These are phyloP conservation scores for Herpetomonas samuelpessoai DNA, from an alignment of 208 protist species.

Conservation along the genomic window DNA sequence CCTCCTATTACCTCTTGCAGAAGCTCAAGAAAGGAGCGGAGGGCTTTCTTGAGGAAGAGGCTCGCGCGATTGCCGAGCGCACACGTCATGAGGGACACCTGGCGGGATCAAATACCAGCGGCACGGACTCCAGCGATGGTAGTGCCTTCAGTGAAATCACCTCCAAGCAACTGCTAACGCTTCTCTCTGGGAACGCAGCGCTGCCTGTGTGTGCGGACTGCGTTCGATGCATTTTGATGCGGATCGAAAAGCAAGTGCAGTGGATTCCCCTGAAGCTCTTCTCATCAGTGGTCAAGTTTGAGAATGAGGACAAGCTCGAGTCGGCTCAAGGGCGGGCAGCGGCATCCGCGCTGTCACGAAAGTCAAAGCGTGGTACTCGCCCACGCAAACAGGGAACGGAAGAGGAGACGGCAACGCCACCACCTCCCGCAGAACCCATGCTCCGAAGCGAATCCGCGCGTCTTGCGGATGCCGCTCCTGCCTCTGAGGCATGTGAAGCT, in stretches of 20 bases:
- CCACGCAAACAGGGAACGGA: not conserved
- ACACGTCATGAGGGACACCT: too few species aligned
- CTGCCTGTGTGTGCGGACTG: slow-evolving; percentile 72
- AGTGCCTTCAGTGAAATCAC: not conserved
- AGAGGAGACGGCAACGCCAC: not conserved
- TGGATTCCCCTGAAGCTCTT: slow-evolving; percentile 73
- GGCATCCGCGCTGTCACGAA: too few species aligned
- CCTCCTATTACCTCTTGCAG: slow-evolving; percentile 2
- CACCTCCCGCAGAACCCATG: too few species aligned
- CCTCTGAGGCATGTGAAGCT: too few species aligned
- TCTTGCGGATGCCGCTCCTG: too few species aligned
- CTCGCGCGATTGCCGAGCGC: too few species aligned
- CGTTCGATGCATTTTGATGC: slow-evolving; percentile 38
- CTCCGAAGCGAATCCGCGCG: too few species aligned
- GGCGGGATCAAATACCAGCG: too few species aligned
- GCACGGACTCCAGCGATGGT: not conserved
- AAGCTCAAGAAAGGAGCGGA: slow-evolving; percentile 3
- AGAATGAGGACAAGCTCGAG: slow-evolving; percentile 4
- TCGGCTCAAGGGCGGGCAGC: not conserved
- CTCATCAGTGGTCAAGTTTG: slow-evolving; percentile 29
- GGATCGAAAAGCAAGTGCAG: slow-evolving; percentile 41
- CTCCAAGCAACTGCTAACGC: not conserved
- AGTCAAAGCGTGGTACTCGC: not conserved
- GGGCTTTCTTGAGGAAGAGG: not conserved
- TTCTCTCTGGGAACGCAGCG: not conserved